Conservation (phyloP, 2,329 filamentous ascomycete genomes). For the Trichoderma sp. region DNA sequence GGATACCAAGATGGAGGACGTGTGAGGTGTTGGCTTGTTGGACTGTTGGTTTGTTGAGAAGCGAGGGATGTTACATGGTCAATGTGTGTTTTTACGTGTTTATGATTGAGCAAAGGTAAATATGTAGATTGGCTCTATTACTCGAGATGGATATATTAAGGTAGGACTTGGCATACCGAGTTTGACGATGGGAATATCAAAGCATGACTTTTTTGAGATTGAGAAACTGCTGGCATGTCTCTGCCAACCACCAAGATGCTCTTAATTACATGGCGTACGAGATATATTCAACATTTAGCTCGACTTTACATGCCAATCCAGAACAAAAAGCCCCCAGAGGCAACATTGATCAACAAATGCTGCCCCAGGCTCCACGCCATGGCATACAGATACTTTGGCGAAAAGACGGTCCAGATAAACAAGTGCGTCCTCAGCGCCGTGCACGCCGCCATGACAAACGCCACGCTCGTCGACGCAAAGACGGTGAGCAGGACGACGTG, state of each 20-base stretch:
- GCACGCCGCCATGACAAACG: constrained; percentile 86
- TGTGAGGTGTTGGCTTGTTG: constrained; percentile 26
- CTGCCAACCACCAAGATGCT: too few relatives aligned
- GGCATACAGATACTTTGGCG: constrained; percentile 91
- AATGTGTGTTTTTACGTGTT: constrained; percentile 18
- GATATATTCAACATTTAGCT: too few relatives aligned
- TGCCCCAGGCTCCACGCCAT: constrained; percentile 85
- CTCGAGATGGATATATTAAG: background rate
- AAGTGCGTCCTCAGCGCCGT: constrained; percentile 81
- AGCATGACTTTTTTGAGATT: too few relatives aligned
- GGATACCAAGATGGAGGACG: constrained; percentile 40
- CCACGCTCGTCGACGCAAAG: constrained; percentile 66
- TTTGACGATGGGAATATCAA: too few relatives aligned
- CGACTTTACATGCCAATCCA: constrained; percentile 46
- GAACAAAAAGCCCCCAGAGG: constrained; percentile 61
- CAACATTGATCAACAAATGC: constrained; percentile 74
- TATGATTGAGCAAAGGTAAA: constrained; percentile 1
- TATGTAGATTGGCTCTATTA: constrained; percentile 2
- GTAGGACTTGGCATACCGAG: too few relatives aligned
- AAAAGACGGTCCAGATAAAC: constrained; percentile 99
- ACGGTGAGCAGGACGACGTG: constrained; percentile 69
- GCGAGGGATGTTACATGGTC: too few relatives aligned
- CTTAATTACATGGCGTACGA: too few relatives aligned
- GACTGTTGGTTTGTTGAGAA: background rate
- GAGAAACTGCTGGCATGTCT: too few relatives aligned